phyloP scores from a whole-genome alignment of 2,329 filamentous ascomycete species.

The Neopestalotiopsis clavispora region DNA sequence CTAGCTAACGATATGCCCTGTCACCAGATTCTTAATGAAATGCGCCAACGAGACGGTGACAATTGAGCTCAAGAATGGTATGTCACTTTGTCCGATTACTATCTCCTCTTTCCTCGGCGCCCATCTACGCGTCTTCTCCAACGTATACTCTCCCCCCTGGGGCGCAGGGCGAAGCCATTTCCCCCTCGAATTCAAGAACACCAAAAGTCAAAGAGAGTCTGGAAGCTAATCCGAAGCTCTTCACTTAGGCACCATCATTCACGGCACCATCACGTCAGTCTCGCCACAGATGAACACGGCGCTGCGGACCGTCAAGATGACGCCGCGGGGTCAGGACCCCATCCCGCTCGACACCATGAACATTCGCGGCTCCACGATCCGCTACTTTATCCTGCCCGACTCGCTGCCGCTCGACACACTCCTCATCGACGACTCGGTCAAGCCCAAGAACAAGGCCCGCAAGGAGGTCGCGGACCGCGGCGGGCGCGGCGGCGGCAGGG shows the following conservation, averaged over 20 bases:
- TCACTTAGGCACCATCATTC: slow-evolving; percentile 82
- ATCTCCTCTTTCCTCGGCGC: background rate
- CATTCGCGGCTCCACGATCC: slow-evolving; percentile 92
- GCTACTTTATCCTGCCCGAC: slow-evolving; percentile 96
- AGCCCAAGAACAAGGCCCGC: slow-evolving; percentile 99
- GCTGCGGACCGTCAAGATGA: slow-evolving; percentile 96
- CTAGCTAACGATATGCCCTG: slow-evolving; percentile 35
- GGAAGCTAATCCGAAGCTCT: slow-evolving; percentile 16
- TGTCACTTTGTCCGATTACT: slow-evolving; percentile 21
- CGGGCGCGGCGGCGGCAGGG: slow-evolving; percentile 58
- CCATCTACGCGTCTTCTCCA: background rate
- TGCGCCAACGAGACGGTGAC: slow-evolving; percentile 98
- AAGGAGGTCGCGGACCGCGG: slow-evolving; percentile 78
- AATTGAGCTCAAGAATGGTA: slow-evolving; percentile 98
- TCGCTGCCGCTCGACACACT: slow-evolving; percentile 93
- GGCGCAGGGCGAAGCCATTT: background rate
- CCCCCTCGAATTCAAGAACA: background rate
- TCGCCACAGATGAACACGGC: slow-evolving; percentile 99
- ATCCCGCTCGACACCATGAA: slow-evolving; percentile 94
- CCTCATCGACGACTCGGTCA: slow-evolving; percentile 93
- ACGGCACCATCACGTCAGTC: slow-evolving; percentile 95
- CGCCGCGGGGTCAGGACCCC: slow-evolving; percentile 82
- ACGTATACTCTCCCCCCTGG: background rate
- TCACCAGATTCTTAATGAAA: slow-evolving; percentile 93
- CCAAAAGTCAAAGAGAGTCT: too few relatives aligned